Evolutionary conservation across 2,329 filamentous ascomycete genomes (phyloP).

Genomic region (Aspergillus aculeatus): DNA sequence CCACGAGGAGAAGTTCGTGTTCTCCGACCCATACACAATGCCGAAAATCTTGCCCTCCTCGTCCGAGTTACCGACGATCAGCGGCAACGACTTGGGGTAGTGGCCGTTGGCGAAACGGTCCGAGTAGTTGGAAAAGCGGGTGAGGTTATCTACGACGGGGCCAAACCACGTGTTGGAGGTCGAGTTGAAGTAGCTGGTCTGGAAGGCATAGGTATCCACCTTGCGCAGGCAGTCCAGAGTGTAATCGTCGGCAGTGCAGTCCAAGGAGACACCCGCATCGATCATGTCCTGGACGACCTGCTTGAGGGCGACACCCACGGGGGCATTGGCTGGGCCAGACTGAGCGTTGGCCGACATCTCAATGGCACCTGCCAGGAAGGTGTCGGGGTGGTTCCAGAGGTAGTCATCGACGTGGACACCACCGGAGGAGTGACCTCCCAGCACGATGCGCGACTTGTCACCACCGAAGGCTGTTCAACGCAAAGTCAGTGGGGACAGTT

Average conservation of each 20-base stretch:
- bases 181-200: constrained; percentile 23
- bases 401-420: constrained; percentile 24
- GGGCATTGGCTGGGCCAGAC: constrained; percentile 20
- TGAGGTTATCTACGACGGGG: constrained; percentile 19
- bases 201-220: constrained; percentile 21
- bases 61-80: constrained; percentile 25
- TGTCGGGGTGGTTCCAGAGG: constrained; percentile 24
- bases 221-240: constrained; percentile 22
- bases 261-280: constrained; percentile 17
- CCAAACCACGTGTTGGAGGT: constrained; percentile 26
- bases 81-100: constrained; percentile 19
- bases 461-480: constrained; percentile 19
- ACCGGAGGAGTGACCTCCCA: constrained; percentile 24
- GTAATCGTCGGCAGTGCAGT: constrained; percentile 17
- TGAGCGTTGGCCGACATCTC: constrained; percentile 26
- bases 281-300: constrained; percentile 22
- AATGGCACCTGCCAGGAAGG: constrained; percentile 23
- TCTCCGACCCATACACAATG: constrained; percentile 19
- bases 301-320: constrained; percentile 19
- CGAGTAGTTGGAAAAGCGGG: constrained; percentile 22
- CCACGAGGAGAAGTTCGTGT: constrained; percentile 21
- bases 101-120: constrained; percentile 19
- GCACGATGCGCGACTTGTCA: constrained; percentile 21
- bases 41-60: constrained; percentile 22
- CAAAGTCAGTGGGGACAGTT: neutral